Percentiles rank a stretch among this genome's conserved stretches.
Evolutionary conservation across 2,329 filamentous ascomycete genomes (phyloP).

Genomic region (Plectosphaerella plurivora): DNA sequence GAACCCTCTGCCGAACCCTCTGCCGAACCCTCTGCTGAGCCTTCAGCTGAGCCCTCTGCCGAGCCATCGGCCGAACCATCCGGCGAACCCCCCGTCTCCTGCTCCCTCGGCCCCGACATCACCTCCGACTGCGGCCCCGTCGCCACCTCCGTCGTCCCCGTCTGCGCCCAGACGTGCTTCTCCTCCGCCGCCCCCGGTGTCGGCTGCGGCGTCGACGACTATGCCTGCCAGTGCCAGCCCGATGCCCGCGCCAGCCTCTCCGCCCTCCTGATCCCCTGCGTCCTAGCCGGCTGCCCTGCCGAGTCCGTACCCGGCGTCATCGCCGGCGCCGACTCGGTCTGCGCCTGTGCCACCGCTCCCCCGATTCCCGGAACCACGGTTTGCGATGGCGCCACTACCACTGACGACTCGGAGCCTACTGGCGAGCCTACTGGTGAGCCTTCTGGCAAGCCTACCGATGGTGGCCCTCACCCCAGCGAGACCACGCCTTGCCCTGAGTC

Average conservation of each 20-base stretch:
- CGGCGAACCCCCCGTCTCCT: background rate
- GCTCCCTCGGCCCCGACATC: background rate
- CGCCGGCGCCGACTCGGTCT: slow-evolving; percentile 9
- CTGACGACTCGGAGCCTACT: background rate
- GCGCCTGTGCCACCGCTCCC: background rate
- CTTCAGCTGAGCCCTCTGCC: background rate
- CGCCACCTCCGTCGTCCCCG: slow-evolving; percentile 18
- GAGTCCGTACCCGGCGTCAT: slow-evolving; percentile 18
- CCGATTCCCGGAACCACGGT: background rate
- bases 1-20: background rate
- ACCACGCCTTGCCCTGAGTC: background rate
- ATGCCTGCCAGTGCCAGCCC: slow-evolving; percentile 20
- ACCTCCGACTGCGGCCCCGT: slow-evolving; percentile 17
- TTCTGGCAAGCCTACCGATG: background rate
- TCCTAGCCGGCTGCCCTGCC: slow-evolving; percentile 18
- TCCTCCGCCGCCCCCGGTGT: slow-evolving; percentile 17
- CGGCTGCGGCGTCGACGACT: slow-evolving; percentile 20
- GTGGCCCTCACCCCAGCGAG: background rate
- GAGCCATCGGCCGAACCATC: background rate
- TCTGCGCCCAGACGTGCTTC: slow-evolving; percentile 22
- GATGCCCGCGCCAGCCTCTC: slow-evolving; percentile 17
- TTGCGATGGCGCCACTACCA: background rate
- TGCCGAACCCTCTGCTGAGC: background rate
- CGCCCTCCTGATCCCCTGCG: slow-evolving; percentile 19
- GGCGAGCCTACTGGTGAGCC: background rate